These are phyloP conservation scores for Aureobasidium sp. DNA, from an alignment of 2,329 filamentous ascomycete species.

Conservation along the genomic window DNA sequence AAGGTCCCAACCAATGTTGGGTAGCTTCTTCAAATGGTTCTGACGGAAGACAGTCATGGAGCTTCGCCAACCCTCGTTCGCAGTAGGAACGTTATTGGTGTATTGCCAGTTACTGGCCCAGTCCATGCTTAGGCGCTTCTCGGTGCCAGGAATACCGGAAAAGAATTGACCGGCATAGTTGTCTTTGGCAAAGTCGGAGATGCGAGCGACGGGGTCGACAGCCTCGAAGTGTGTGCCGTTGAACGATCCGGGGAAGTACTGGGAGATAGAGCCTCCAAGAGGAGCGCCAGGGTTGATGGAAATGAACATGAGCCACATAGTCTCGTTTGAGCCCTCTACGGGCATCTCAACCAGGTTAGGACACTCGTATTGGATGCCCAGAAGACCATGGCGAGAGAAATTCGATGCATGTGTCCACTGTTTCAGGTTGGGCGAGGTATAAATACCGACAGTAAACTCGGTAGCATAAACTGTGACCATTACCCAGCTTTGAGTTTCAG, in stretches of 20 bases:
- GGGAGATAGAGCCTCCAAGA: conserved; percentile 44
- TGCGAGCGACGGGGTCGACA: conserved; percentile 29
- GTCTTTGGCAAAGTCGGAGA: conserved; percentile 32
- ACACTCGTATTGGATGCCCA: conserved; percentile 54
- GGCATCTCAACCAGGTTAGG: conserved; percentile 53
- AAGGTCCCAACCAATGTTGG: conserved; percentile 44
- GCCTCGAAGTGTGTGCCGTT: conserved; percentile 55
- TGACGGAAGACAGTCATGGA: conserved; percentile 45
- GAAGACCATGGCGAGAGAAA: conserved; percentile 45
- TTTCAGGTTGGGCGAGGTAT: conserved; percentile 50
- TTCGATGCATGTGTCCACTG: conserved; percentile 52
- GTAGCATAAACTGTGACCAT: conserved; percentile 46
- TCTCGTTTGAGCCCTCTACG: conserved; percentile 34
- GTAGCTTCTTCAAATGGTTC: conserved; percentile 44
- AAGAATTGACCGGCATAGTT: conserved; percentile 53
- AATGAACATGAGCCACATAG: conserved; percentile 39
- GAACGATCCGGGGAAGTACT: conserved; percentile 53
- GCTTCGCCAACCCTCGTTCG: conserved; percentile 45
- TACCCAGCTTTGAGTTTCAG: conserved; percentile 44
- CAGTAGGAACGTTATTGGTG: conserved; percentile 43
- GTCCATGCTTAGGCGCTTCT: conserved; percentile 40
- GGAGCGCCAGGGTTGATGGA: conserved; percentile 52
- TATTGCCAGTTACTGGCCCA: conserved; percentile 58
- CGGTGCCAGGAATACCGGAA: conserved; percentile 33
- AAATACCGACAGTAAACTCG: conserved; percentile 53